A percentile compares a stretch with the other conserved stretches of the same genome.
Evolutionary conservation across 129 eudicot species (phyloP).

Genomic region (Sambucus nigra): DNA sequence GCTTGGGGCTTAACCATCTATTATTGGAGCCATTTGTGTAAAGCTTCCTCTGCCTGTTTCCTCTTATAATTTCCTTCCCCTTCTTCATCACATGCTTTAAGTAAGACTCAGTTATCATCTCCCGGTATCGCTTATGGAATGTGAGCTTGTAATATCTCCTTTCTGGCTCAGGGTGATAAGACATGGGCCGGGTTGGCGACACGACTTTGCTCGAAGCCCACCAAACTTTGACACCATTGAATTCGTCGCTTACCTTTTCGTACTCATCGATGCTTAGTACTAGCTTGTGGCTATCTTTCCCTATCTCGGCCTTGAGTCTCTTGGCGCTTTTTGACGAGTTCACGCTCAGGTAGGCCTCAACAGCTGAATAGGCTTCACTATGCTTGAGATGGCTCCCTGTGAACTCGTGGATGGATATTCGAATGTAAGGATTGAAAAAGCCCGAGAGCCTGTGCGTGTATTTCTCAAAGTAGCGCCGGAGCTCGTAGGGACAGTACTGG

Average conservation of each 20-base stretch:
- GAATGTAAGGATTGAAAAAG: conserved; percentile 21
- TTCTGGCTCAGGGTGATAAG: conserved; percentile 5
- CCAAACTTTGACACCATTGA: conserved; percentile 13
- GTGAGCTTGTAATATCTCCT: conserved; percentile 16
- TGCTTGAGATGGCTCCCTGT: conserved; percentile 18
- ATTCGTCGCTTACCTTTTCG: conserved; percentile 19
- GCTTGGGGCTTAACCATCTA: not conserved
- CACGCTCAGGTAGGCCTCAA: conserved; percentile 27
- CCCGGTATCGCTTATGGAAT: conserved; percentile 12
- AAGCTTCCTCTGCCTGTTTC: conserved; percentile 21
- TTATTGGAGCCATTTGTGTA: conserved; percentile 16
- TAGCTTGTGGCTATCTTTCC: conserved; percentile 6
- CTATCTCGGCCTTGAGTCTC: conserved; percentile 25
- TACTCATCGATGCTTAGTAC: conserved; percentile 21
- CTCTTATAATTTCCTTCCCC: conserved; percentile 12
- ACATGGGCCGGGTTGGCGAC: not conserved
- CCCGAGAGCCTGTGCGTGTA: conserved; percentile 5
- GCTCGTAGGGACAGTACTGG: conserved; percentile 25
- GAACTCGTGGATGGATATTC: conserved; percentile 25
- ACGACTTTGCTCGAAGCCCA: conserved; percentile 15
- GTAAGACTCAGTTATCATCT: conserved; percentile 18
- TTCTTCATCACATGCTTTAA: conserved; percentile 18
- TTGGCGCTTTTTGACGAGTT: conserved; percentile 18
- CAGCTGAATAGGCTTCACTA: conserved; percentile 20
- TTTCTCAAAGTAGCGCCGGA: conserved; percentile 15